These are phyloP conservation scores for Hypericum androsaemum DNA, from an alignment of 345 rosid genomes.

Conservation along the genomic window DNA sequence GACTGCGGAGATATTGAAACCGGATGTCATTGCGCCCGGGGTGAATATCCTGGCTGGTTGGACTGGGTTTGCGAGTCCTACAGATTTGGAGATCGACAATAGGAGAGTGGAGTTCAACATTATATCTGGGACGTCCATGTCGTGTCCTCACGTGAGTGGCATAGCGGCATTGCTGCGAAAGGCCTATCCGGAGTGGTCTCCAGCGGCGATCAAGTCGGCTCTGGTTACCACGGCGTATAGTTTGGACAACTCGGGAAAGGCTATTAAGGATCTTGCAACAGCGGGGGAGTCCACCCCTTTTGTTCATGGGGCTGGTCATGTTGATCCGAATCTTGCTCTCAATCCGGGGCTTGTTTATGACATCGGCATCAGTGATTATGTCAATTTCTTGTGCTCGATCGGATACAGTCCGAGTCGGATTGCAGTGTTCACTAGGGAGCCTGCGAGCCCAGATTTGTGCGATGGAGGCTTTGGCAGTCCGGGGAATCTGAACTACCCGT, in stretches of 20 bases:
- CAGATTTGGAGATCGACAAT: slow-evolving; percentile 23
- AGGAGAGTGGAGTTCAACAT: slow-evolving; percentile 26
- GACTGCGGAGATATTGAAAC: slow-evolving; percentile 22
- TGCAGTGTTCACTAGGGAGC: slow-evolving; percentile 44
- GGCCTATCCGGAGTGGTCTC: slow-evolving; percentile 18
- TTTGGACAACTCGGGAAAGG: too few species aligned
- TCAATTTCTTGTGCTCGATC: slow-evolving; percentile 57
- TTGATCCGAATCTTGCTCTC: too few species aligned
- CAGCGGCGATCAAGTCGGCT: slow-evolving; percentile 21
- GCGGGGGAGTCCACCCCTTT: too few species aligned
- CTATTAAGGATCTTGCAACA: too few species aligned
- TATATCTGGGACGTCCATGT: slow-evolving; percentile 22
- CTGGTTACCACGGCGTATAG: slow-evolving; percentile 7
- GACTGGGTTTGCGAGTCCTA: slow-evolving; percentile 16
- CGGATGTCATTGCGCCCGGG: slow-evolving; percentile 25
- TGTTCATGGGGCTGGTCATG: too few species aligned
- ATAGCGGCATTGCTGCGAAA: slow-evolving; percentile 21
- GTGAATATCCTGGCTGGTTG: slow-evolving; percentile 24
- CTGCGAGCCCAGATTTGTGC: slow-evolving; percentile 30
- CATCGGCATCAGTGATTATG: too few species aligned
- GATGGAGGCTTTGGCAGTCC: slow-evolving; percentile 24
- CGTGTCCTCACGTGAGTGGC: slow-evolving; percentile 23
- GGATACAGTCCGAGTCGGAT: slow-evolving; percentile 53
- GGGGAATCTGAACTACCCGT: slow-evolving; percentile 23
- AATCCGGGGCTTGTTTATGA: too few species aligned